These are phyloP conservation scores for Cryptococcus wingfieldii DNA, from an alignment of 1,284 basidiomycete species.

Conservation along the genomic window DNA sequence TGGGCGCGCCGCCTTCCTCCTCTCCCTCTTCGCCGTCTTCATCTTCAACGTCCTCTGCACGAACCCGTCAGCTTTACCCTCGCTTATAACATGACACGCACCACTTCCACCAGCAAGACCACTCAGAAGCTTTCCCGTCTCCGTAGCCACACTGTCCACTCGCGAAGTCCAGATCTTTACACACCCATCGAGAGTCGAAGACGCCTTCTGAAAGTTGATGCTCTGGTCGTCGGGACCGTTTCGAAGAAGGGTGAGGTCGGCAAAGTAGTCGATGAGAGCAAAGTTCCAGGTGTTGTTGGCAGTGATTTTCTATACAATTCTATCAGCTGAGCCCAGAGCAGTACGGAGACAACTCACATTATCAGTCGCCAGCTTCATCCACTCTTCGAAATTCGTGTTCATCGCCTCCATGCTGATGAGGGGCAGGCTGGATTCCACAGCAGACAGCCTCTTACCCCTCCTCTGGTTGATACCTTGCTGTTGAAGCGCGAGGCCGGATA, in stretches of 20 bases:
- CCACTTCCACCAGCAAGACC: slow-evolving; percentile 67
- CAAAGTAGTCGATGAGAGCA: slow-evolving; percentile 98
- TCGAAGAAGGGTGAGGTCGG: slow-evolving; percentile 94
- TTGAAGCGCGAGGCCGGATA: slow-evolving; percentile 28
- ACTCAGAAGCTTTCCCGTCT: slow-evolving; percentile 90
- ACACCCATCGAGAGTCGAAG: slow-evolving; percentile 95
- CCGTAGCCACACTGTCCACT: slow-evolving; percentile 93
- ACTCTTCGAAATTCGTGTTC: slow-evolving; percentile 91
- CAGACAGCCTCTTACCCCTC: slow-evolving; percentile 33
- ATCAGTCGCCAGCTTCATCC: slow-evolving; percentile 99
- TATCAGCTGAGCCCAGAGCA: not conserved
- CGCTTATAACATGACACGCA: not conserved
- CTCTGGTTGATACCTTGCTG: slow-evolving; percentile 11
- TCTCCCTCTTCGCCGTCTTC: slow-evolving; percentile 54
- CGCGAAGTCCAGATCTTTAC: slow-evolving; percentile 99
- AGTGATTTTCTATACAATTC: slow-evolving; percentile 91
- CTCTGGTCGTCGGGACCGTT: slow-evolving; percentile 80
- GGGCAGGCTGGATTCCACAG: slow-evolving; percentile 28
- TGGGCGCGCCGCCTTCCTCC: slow-evolving; percentile 48
- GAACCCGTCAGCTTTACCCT: not conserved
- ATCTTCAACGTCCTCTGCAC: slow-evolving; percentile 20
- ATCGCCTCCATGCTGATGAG: slow-evolving; percentile 62
- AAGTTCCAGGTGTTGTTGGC: slow-evolving; percentile 97
- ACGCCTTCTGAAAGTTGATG: slow-evolving; percentile 98
- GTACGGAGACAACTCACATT: slow-evolving; percentile 61